These are phyloP conservation scores for Yamadazyma tumulicola DNA, from an alignment of 805 yeast genomes.

Conservation along the genomic window DNA sequence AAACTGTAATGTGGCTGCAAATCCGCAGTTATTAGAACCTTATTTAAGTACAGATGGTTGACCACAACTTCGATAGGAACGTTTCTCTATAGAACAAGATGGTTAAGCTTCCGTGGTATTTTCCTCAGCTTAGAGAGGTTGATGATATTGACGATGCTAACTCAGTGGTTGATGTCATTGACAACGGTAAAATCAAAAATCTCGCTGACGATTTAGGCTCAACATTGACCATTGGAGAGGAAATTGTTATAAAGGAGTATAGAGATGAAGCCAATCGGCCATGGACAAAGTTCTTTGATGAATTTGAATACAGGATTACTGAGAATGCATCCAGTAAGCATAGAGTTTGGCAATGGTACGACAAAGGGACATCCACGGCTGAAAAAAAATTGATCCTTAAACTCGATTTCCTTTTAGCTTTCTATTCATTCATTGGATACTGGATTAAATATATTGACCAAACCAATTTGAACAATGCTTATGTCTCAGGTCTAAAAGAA, in stretches of 20 bases:
- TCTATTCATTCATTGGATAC: conserved; percentile 10
- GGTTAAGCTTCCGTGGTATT: conserved; percentile 13
- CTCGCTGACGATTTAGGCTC: conserved; percentile 1
- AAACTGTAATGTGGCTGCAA: too few species aligned
- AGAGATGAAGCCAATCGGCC: conserved; percentile 52
- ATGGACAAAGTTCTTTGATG: conserved; percentile 47
- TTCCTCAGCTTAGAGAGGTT: conserved; percentile 15
- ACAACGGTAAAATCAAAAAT: not conserved
- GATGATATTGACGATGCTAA: conserved; percentile 6
- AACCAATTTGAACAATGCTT: conserved; percentile 19
- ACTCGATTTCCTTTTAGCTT: conserved; percentile 19
- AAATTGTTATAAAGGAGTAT: conserved; percentile 12
- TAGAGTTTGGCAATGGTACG: conserved; percentile 23
- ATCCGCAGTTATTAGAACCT: too few species aligned
- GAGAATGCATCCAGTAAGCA: conserved; percentile 16
- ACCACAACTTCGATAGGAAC: too few species aligned
- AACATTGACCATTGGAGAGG: not conserved
- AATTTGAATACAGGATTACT: conserved; percentile 26
- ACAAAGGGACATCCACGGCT: conserved; percentile 22
- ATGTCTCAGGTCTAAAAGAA: conserved; percentile 23
- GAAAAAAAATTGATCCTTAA: conserved; percentile 28
- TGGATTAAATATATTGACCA: conserved; percentile 11
- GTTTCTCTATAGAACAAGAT: too few species aligned
- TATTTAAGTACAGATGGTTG: too few species aligned
- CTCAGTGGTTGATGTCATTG: conserved; percentile 5